Evolutionary conservation across 73 alveolate genomes (phyloP).

Genomic region (Symbiodinium natans): DNA sequence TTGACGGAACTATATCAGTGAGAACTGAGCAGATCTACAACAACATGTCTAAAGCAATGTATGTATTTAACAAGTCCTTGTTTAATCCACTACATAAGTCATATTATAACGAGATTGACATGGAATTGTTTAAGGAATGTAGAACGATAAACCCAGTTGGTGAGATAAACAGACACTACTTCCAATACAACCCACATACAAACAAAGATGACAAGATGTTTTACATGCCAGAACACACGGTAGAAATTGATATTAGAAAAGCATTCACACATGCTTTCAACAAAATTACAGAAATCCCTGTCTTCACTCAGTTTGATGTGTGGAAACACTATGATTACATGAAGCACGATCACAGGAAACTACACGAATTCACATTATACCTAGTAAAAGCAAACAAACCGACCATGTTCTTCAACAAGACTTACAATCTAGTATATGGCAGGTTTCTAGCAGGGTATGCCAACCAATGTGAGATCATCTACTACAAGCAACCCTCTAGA

Average conservation of each 20-base stretch:
- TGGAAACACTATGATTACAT: not conserved
- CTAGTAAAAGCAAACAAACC: not conserved
- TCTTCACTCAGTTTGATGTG: not conserved
- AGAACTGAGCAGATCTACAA: not conserved
- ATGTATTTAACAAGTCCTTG: not conserved
- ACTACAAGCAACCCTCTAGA: not conserved
- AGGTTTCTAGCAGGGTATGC: not conserved
- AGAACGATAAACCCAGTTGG: not conserved
- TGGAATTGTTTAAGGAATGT: not conserved
- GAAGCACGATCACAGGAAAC: not conserved
- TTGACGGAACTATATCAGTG: not conserved
- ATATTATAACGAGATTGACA: not conserved
- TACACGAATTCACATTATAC: not conserved
- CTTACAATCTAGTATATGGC: not conserved
- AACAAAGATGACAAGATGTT: not conserved
- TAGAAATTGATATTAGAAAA: not conserved
- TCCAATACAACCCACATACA: not conserved
- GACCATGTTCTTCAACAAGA: not conserved
- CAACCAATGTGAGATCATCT: not conserved
- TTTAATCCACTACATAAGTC: not conserved
- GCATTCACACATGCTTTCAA: not conserved
- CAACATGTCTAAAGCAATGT: not conserved
- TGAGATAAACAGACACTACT: not conserved
- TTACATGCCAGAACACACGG: not conserved
- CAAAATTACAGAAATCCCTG: not conserved